Conservation (phyloP, 495 filamentous ascomycete species). For the Hypomontagnella monticulosa region DNA sequence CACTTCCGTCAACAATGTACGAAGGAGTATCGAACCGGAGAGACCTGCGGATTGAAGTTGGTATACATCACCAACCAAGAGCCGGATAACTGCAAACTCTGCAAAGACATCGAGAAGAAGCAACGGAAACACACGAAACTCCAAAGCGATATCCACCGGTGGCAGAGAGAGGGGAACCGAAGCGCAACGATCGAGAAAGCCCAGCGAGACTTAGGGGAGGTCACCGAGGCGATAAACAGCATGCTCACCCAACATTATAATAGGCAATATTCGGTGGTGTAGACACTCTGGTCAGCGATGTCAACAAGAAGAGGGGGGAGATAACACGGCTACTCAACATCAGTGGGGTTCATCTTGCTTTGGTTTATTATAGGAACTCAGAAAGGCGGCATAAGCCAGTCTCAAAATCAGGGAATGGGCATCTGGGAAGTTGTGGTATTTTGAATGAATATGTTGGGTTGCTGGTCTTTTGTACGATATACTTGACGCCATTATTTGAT, state of each 20-base stretch:
- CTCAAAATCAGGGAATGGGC: conserved; percentile 37
- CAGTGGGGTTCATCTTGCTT: conserved; percentile 31
- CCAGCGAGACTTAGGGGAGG: conserved; percentile 66
- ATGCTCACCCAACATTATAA: conserved; percentile 60
- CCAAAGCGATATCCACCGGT: conserved; percentile 79
- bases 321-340: conserved; percentile 24
- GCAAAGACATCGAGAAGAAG: conserved; percentile 93
- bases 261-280: conserved; percentile 48
- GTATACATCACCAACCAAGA: conserved; percentile 74
- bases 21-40: conserved; percentile 95
- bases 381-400: conserved; percentile 23
- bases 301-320: conserved; percentile 10
- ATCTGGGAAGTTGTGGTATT: conserved; percentile 21
- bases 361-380: conserved; percentile 20
- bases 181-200: conserved; percentile 84
- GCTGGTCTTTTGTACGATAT: conserved; percentile 41
- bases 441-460: conserved; percentile 19
- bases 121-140: conserved; percentile 78
- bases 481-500: conserved; percentile 30
- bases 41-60: conserved; percentile 97
- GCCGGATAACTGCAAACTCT: conserved; percentile 76
- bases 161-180: conserved; percentile 77
- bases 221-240: conserved; percentile 70
- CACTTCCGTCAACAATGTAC: conserved; percentile 94
- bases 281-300: conserved; percentile 29